Evolutionary conservation across 2,329 filamentous ascomycete genomes (phyloP).

Genomic region (Fusarium tanahbumbuense): DNA sequence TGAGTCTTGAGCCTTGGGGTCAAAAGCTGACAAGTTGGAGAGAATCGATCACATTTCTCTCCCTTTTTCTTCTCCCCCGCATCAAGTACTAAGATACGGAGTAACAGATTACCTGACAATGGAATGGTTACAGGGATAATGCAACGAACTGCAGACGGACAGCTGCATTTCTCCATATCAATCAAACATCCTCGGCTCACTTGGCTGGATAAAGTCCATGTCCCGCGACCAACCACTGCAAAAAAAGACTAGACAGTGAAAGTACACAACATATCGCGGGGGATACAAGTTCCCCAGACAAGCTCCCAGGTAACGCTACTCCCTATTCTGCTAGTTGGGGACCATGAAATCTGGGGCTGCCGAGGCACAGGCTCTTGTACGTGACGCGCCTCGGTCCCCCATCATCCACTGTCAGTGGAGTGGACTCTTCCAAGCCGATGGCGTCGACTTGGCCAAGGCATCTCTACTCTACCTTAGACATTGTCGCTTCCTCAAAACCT

Average conservation of each 20-base stretch:
- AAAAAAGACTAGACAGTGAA: neutral
- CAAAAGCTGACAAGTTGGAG: constrained; percentile 31
- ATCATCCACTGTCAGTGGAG: constrained; percentile 9
- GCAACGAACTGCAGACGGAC: constrained; percentile 5
- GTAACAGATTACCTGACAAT: neutral
- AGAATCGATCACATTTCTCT: neutral
- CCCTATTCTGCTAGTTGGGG: constrained; percentile 23
- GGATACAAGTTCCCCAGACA: neutral
- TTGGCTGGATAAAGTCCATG: constrained; percentile 30
- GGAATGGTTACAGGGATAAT: neutral
- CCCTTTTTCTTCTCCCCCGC: neutral
- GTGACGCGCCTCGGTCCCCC: constrained; percentile 42
- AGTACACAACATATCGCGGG: constrained; percentile 11
- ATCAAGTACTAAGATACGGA: neutral
- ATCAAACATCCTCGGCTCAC: constrained; percentile 40
- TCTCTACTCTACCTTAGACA: neutral
- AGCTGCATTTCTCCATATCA: constrained; percentile 14
- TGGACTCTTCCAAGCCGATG: constrained; percentile 13
- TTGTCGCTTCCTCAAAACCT: constrained; percentile 33
- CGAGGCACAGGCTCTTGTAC: constrained; percentile 42
- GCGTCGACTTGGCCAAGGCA: constrained; percentile 22
- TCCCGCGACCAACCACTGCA: constrained; percentile 12
- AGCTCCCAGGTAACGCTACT: constrained; percentile 21
- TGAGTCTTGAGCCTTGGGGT: constrained; percentile 15
- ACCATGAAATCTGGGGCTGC: constrained; percentile 47